phyloP scores from a whole-genome alignment of 441 rosid species.

The Dalechampia spathulata region DNA sequence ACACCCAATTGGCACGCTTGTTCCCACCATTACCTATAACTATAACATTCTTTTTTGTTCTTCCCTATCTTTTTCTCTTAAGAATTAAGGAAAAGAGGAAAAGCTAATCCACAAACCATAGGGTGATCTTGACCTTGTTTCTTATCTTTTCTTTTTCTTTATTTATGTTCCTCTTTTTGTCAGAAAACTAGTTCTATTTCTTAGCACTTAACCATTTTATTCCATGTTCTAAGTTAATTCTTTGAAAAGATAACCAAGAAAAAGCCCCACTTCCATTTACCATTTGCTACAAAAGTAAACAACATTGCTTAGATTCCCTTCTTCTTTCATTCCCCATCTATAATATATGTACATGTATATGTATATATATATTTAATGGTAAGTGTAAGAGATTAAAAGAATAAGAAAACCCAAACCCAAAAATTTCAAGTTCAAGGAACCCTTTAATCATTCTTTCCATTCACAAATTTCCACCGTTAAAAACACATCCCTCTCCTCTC shows the following conservation, averaged over 20 bases:
- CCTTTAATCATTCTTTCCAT: slow-evolving; percentile 20
- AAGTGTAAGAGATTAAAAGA: no score
- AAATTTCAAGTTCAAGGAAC: slow-evolving; percentile 28
- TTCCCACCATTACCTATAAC: slow-evolving; percentile 41
- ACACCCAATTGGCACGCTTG: slow-evolving; percentile 49
- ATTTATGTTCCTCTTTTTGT: slow-evolving; percentile 28
- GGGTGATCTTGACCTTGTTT: slow-evolving; percentile 26
- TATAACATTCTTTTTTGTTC: slow-evolving; percentile 22
- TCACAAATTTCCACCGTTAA: slow-evolving; percentile 15
- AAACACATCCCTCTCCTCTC: slow-evolving; percentile 13
- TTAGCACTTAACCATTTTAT: slow-evolving; percentile 12
- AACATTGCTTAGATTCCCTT: slow-evolving; percentile 14
- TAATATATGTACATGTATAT: no score
- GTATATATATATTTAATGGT: no score
- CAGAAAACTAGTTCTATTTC: slow-evolving; percentile 26
- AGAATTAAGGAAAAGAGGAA: background rate
- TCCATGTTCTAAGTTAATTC: background rate
- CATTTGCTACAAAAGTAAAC: slow-evolving; percentile 35
- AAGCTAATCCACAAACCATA: slow-evolving; percentile 56
- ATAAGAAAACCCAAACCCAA: slow-evolving; percentile 4
- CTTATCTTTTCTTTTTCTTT: slow-evolving; percentile 18
- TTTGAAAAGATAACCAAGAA: no score
- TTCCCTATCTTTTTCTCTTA: background rate
- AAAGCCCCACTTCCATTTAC: slow-evolving; percentile 36
- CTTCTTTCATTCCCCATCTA: background rate